Percentiles rank a stretch among this genome's conserved stretches.
Conservation (phyloP, 108 stramenopile genomes). For the Cyclotella kingstonii region DNA sequence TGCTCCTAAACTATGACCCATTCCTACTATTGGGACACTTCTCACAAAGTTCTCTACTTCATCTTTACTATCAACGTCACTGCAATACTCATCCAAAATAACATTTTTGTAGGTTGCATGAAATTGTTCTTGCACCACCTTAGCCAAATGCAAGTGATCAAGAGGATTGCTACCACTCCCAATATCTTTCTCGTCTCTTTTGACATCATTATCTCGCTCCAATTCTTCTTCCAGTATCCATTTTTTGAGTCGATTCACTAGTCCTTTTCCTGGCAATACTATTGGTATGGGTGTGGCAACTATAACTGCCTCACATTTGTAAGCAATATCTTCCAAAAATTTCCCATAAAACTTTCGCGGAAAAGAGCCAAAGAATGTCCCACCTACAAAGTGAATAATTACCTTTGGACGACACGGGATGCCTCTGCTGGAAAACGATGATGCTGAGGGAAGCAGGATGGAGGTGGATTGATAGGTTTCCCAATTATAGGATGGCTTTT, state of each 20-base stretch:
- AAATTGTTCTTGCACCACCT: slow-evolving; percentile 51
- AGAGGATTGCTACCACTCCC: slow-evolving; percentile 66
- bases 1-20: slow-evolving; percentile 80
- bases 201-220: neutral
- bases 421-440: slow-evolving; percentile 5
- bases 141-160: slow-evolving; percentile 58
- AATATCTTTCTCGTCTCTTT: neutral
- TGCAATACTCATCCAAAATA: slow-evolving; percentile 75
- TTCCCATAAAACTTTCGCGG: slow-evolving; percentile 67
- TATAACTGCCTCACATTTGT: slow-evolving; percentile 57
- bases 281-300: slow-evolving; percentile 75
- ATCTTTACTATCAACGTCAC: slow-evolving; percentile 23
- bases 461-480: slow-evolving; percentile 52
- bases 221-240: slow-evolving; percentile 33
- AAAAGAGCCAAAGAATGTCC: slow-evolving; percentile 74
- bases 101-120: slow-evolving; percentile 63
- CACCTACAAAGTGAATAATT: slow-evolving; percentile 82
- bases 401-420: slow-evolving; percentile 43
- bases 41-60: slow-evolving; percentile 41
- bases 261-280: slow-evolving; percentile 43
- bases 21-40: slow-evolving; percentile 59
- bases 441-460: slow-evolving; percentile 65
- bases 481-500: slow-evolving; percentile 33
- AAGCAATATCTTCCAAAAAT: slow-evolving; percentile 61
- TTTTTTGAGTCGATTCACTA: slow-evolving; percentile 23